These are phyloP conservation scores for Monosporascus ibericus DNA, from an alignment of 2,329 filamentous ascomycete species.

Conservation along the genomic window DNA sequence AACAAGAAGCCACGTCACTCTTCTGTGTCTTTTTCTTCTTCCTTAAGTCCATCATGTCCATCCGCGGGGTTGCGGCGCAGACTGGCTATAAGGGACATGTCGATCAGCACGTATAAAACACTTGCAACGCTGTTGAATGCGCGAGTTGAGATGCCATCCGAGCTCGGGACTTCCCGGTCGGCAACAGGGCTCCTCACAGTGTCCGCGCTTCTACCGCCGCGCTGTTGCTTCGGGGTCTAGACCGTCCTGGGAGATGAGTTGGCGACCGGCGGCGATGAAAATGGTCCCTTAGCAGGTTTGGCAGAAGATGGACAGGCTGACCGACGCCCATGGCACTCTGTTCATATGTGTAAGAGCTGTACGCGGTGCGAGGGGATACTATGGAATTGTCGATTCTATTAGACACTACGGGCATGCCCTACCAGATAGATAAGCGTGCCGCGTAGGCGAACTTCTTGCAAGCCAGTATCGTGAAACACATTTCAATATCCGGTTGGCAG, in stretches of 20 bases:
- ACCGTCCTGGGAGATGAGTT: conserved; percentile 23
- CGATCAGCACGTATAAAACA: conserved; percentile 22
- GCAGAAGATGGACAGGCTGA: conserved; percentile 23
- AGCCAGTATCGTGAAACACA: conserved; percentile 14
- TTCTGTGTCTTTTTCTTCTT: conserved; percentile 13
- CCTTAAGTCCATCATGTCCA: conserved; percentile 22
- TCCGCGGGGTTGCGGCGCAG: conserved; percentile 18
- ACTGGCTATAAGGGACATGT: conserved; percentile 11
- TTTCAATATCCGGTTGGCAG: conserved; percentile 26
- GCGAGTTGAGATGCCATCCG: conserved; percentile 14
- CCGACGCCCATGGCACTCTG: conserved; percentile 8
- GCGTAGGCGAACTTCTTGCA: too few relatives aligned
- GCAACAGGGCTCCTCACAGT: conserved; percentile 22
- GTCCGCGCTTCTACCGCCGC: conserved; percentile 20
- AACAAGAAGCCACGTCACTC: conserved; percentile 2
- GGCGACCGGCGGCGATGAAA: conserved; percentile 21
- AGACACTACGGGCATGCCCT: too few relatives aligned
- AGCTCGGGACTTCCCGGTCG: conserved; percentile 19
- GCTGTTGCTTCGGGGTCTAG: conserved; percentile 14
- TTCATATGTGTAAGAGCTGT: too few relatives aligned
- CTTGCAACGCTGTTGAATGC: conserved; percentile 19
- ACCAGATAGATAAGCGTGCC: too few relatives aligned
- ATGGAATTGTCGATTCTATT: too few relatives aligned
- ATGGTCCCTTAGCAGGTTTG: conserved; percentile 21
- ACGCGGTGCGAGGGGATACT: too few relatives aligned